Evolutionary conservation across 1,139 yeast genomes (phyloP).

Genomic region (Taphrina pruni): DNA sequence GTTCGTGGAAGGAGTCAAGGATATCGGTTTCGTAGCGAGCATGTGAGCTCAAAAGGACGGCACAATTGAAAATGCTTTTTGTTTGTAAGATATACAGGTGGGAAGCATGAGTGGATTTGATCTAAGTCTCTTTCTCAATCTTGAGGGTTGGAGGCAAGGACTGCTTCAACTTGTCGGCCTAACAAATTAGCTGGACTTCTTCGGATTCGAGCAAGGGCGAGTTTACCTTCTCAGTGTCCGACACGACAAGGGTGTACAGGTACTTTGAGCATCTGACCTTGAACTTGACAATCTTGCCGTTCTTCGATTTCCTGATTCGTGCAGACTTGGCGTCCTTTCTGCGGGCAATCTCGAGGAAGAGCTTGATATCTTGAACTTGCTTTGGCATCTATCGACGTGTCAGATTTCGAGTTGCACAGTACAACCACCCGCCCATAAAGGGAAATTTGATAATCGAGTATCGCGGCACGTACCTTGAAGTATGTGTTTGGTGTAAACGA

Average conservation of each 20-base stretch:
- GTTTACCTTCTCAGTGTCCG: slow-evolving; percentile 80
- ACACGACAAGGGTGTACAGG: slow-evolving; percentile 94
- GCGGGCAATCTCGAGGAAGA: slow-evolving; percentile 93
- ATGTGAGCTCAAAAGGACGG: background rate
- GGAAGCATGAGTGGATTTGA: background rate
- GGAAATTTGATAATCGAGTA: slow-evolving; percentile 1
- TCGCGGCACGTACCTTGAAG: slow-evolving; percentile 20
- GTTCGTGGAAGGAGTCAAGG: slow-evolving; percentile 1
- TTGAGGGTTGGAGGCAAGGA: slow-evolving; percentile 78
- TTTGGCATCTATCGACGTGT: slow-evolving; percentile 40
- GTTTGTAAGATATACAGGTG: background rate
- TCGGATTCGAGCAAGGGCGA: background rate
- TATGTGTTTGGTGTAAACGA: background rate
- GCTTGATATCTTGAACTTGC: slow-evolving; percentile 76
- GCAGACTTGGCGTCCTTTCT: slow-evolving; percentile 96
- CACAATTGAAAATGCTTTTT: background rate
- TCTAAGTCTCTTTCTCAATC: slow-evolving; percentile 36
- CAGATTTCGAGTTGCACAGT: slow-evolving; percentile 38
- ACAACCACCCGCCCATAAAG: slow-evolving; percentile 38
- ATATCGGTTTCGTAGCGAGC: background rate
- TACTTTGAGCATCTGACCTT: slow-evolving; percentile 96
- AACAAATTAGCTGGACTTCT: background rate
- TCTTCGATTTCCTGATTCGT: slow-evolving; percentile 75
- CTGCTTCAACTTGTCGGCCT: slow-evolving; percentile 95
- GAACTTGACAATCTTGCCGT: slow-evolving; percentile 97